These are phyloP conservation scores for Caloboletus inedulis DNA, from an alignment of 1,284 basidiomycete species.

Conservation along the genomic window DNA sequence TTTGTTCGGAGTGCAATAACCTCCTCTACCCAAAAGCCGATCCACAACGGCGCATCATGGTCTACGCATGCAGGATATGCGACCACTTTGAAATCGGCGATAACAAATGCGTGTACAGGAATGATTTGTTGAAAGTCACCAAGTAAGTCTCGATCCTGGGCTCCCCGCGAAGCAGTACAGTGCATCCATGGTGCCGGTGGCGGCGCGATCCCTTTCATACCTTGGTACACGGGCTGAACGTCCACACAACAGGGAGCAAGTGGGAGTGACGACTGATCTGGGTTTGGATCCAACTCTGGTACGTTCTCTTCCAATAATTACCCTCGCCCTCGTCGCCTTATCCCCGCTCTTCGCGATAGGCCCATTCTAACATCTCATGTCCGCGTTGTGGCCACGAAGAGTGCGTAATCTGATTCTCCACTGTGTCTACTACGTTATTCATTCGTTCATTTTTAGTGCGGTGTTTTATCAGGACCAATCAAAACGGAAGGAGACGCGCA, in stretches of 20 bases:
- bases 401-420: slow-evolving; percentile 41
- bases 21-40: slow-evolving; percentile 92
- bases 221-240: not conserved
- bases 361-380: slow-evolving; percentile 70
- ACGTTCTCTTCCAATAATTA: slow-evolving; percentile 23
- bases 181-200: slow-evolving; percentile 7
- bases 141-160: slow-evolving; percentile 58
- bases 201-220: slow-evolving; percentile 1
- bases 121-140: slow-evolving; percentile 91
- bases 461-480: slow-evolving; percentile 95
- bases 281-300: slow-evolving; percentile 90
- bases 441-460: slow-evolving; percentile 49
- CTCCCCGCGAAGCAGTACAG: not conserved
- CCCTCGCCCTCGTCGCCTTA: not conserved
- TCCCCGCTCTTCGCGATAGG: slow-evolving; percentile 39
- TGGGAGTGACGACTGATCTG: slow-evolving; percentile 88
- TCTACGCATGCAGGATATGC: slow-evolving; percentile 94
- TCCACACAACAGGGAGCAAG: slow-evolving; percentile 68
- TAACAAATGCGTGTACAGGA: slow-evolving; percentile 89
- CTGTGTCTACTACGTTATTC: slow-evolving; percentile 5
- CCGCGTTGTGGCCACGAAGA: slow-evolving; percentile 71
- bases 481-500: slow-evolving; percentile 85
- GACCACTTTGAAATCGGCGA: slow-evolving; percentile 82
- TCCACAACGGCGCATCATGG: slow-evolving; percentile 79
- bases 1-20: slow-evolving; percentile 93